These are phyloP conservation scores for Magnolia officinalis DNA, from an alignment of 164 flowering plant genomes.

Conservation along the genomic window DNA sequence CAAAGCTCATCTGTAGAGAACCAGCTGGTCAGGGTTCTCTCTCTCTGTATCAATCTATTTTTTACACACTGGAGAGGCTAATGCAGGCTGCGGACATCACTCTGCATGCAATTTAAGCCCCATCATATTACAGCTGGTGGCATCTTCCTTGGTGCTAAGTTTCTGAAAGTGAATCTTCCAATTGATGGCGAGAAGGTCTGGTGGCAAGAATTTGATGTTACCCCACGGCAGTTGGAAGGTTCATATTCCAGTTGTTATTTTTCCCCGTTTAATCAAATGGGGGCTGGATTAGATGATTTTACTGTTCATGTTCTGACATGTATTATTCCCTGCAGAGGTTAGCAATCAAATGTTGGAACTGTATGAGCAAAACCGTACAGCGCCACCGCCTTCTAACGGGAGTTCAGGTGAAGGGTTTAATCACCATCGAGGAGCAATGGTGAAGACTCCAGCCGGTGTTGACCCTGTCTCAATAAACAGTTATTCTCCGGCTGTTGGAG, in stretches of 20 bases:
- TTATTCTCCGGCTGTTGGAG: conserved; percentile 18
- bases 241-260: conserved; percentile 16
- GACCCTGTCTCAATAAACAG: conserved; percentile 30
- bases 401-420: conserved; percentile 64
- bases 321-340: conserved; percentile 61
- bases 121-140: conserved; percentile 90
- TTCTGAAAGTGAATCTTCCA: conserved; percentile 79
- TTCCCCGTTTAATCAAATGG: not conserved
- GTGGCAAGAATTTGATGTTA: conserved; percentile 95
- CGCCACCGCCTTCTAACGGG: conserved; percentile 45
- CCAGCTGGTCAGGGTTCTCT: too few relatives aligned
- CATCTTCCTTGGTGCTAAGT: conserved; percentile 86
- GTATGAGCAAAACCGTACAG: conserved; percentile 75
- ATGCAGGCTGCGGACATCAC: conserved; percentile 83
- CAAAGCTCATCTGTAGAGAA: too few relatives aligned
- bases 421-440: conserved; percentile 30
- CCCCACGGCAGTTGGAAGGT: conserved; percentile 91
- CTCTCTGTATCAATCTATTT: not conserved
- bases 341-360: conserved; percentile 98
- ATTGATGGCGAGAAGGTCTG: conserved; percentile 84
- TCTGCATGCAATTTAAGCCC: conserved; percentile 85
- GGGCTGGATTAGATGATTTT: not conserved
- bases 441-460: conserved; percentile 43
- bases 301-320: not conserved
- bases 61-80: conserved; percentile 29